phyloP scores from a whole-genome alignment of 768 basidiomycete species.

The Daedaleopsis sinensis region DNA sequence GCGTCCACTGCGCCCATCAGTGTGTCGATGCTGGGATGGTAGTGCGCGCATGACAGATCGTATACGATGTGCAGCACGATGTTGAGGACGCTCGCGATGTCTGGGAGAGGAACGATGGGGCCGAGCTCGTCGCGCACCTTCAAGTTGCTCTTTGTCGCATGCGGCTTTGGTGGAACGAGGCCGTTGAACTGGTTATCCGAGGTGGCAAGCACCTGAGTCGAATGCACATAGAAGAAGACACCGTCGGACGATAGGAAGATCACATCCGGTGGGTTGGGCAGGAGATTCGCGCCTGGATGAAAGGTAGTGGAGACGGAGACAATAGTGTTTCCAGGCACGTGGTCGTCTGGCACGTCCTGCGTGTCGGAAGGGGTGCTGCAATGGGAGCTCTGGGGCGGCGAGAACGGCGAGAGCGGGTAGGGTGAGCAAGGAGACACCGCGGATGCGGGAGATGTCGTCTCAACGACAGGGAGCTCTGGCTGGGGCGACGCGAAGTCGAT shows the following conservation, averaged over 20 bases:
- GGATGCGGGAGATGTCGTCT: constrained; percentile 3
- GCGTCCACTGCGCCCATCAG: constrained; percentile 58
- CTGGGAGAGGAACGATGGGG: constrained; percentile 60
- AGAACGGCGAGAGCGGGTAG: neutral
- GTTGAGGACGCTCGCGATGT: constrained; percentile 66
- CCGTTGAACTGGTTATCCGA: constrained; percentile 69
- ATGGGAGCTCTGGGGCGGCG: constrained; percentile 11
- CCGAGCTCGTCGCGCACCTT: constrained; percentile 41
- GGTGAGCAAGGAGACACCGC: neutral
- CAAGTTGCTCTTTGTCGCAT: constrained; percentile 34
- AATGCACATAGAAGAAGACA: constrained; percentile 85
- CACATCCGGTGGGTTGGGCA: constrained; percentile 59
- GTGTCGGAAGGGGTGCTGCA: constrained; percentile 16
- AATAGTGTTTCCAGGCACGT: constrained; percentile 33
- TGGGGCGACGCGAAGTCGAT: constrained; percentile 16
- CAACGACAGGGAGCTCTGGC: constrained; percentile 20
- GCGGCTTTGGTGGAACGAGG: constrained; percentile 48
- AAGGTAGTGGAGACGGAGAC: constrained; percentile 87
- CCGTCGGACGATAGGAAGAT: constrained; percentile 72
- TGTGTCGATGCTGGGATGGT: constrained; percentile 65
- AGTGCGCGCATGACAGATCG: constrained; percentile 73
- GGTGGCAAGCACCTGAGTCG: constrained; percentile 53
- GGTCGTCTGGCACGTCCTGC: constrained; percentile 11
- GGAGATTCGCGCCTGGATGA: constrained; percentile 65
- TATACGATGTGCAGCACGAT: constrained; percentile 75